phyloP scores from a whole-genome alignment of 1,139 yeast species.

The Kodamaea alishanica region DNA sequence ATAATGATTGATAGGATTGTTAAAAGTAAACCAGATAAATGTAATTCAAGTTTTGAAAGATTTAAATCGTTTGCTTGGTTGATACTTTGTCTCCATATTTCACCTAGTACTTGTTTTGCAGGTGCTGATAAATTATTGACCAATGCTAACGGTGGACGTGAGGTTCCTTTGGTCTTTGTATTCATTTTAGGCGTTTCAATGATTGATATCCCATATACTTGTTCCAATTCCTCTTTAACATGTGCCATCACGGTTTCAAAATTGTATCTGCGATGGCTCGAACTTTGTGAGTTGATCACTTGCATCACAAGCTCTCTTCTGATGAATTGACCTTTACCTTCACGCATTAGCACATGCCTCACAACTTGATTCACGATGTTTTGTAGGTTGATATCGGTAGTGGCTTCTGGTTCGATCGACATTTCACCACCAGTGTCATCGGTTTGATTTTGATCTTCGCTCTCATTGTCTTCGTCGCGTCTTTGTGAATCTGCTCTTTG shows the following conservation, averaged over 20 bases:
- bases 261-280: slow-evolving; percentile 2
- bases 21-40: slow-evolving; percentile 28
- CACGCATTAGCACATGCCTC: slow-evolving; percentile 24
- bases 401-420: background rate
- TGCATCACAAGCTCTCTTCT: slow-evolving; percentile 26
- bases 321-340: slow-evolving; percentile 23
- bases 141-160: slow-evolving; percentile 16
- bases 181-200: slow-evolving; percentile 17
- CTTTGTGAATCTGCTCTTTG: background rate
- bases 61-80: background rate
- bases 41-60: slow-evolving; percentile 25
- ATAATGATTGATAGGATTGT: slow-evolving; percentile 29
- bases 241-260: slow-evolving; percentile 18
- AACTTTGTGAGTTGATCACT: slow-evolving; percentile 10
- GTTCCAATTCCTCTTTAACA: slow-evolving; percentile 20
- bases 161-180: slow-evolving; percentile 8
- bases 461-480: too few species aligned
- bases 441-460: background rate
- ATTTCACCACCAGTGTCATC: background rate
- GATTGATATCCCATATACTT: slow-evolving; percentile 32
- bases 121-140: slow-evolving; percentile 19
- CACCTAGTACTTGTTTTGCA: slow-evolving; percentile 18
- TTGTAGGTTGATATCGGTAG: slow-evolving; percentile 8
- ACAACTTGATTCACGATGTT: slow-evolving; percentile 18
- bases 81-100: slow-evolving; percentile 15